Evolutionary conservation across 2,329 filamentous ascomycete species (phyloP), one percentile per base, ranked within the genome.

Genomic region (Botrytis hyacinthi): DNA sequence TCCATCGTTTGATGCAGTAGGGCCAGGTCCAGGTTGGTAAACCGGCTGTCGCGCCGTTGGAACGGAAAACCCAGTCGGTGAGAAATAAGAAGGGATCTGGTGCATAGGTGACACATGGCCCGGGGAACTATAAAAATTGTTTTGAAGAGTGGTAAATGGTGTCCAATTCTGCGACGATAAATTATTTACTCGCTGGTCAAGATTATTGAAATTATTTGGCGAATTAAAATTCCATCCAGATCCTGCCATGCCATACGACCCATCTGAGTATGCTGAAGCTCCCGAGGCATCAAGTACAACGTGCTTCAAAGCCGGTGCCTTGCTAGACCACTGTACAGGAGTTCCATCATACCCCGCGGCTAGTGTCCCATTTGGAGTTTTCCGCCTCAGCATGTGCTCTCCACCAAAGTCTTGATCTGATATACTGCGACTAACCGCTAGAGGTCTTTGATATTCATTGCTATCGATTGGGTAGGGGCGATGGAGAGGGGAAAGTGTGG

Each of bases 281-380:
- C 62, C 78, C 32, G 84, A 83, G 42, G 87, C 83, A 48, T 93
- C 90, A 42, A 97, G 85, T 32, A 96, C 86, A 80, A 97, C 89
- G 81, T 97, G 94, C 83, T 98, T 98, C 65, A 90, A 85, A 1
- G 93, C 91, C 54, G 93, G 93, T 9, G 92, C 91, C 54, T 92
- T 92, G 51, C 91, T 89, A 16, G 87, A 89, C 78, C 91, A 89
- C 79, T 94, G 92, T 35, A 91, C 87, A 1, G 91, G 90, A 8
- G 93, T 93, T 46, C 93, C 94, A 86, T 98, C 95, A 80, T 97
- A 98, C 18, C 94, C 94, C 71, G 93, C 94, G 76, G 95, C 92
- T 75, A 98, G 88, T 54, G 94, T 97, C n/a, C 95, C 96, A 80
- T 91, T 95, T 7, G 95, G 96, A 14, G 95, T 98, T 83, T 98